Percentiles rank a stretch among this genome's conserved stretches.
phyloP scores from a whole-genome alignment of 2,329 filamentous ascomycete species.

The Aspergillus pseudoglaucus region DNA sequence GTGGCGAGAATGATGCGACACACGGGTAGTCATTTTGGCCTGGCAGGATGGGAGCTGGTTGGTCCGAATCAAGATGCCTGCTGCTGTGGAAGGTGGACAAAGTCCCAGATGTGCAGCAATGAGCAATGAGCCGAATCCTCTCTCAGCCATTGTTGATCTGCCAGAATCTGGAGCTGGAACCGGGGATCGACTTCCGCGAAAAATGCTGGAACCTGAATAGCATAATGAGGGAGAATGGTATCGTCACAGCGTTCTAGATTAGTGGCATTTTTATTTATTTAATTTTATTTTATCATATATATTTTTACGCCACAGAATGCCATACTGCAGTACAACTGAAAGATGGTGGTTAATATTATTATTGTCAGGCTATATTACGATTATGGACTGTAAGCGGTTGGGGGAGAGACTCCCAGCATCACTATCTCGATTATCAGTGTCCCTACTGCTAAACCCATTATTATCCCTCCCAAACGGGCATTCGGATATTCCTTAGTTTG shows the following conservation, averaged over 20 bases:
- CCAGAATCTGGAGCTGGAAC: neutral
- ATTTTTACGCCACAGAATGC: too few relatives aligned
- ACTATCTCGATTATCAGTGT: too few relatives aligned
- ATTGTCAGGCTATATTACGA: too few relatives aligned
- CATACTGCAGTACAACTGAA: too few relatives aligned
- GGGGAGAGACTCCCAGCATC: too few relatives aligned
- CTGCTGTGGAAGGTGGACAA: neutral
- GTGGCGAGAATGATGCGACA: neutral
- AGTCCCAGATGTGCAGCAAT: too few relatives aligned
- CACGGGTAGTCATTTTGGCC: neutral
- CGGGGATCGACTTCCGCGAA: neutral
- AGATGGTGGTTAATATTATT: too few relatives aligned
- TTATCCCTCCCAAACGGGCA: too few relatives aligned
- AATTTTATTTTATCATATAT: too few relatives aligned
- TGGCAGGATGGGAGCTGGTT: neutral
- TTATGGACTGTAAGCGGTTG: too few relatives aligned
- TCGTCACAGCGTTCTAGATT: neutral
- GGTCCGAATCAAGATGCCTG: neutral
- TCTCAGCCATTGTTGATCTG: neutral
- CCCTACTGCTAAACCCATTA: too few relatives aligned
- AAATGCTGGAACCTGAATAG: neutral
- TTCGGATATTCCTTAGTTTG: neutral
- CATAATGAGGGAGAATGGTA: neutral
- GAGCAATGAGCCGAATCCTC: neutral
- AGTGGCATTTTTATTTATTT: neutral